Evolutionary conservation across 805 yeast species (phyloP), one percentile per base, ranked within the genome.

Genomic region (Candida nemodendra): DNA sequence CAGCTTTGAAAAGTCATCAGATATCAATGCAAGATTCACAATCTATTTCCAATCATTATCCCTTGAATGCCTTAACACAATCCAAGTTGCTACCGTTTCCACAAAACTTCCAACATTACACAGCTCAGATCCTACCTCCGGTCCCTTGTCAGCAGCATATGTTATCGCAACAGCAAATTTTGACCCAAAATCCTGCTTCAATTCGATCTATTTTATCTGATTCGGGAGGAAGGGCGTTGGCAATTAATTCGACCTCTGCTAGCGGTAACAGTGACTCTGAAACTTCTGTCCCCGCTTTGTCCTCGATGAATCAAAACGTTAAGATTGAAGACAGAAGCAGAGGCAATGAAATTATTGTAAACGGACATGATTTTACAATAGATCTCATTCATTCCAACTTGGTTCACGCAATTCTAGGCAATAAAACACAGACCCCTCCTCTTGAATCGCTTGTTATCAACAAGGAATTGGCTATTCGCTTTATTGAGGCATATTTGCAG

Each of bases 401-500:
- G 9, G 32, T 44, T 14, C 47, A 38, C 26, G 26, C 42, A 7
- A 30, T 47, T 17, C 64, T 66, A 35, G 57, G 57, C 7, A 48
- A 51, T 24, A 57, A 59, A 4, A 39, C 52, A 11, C 57, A 50
- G 34, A 52, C 53, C 30, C 47, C 52, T 5, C 54, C 63, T 17
- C 62, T 63, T 8, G 53, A 64, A 32, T 54, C 59, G 5, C 42
- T 45, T 21, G 33, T 27, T 9, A 36, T 50, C n/a, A 35, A 37
- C 27, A 41, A 36, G 22, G 44, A 36, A 2, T 17, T 67, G 5
- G 59, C 63, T 13, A 53, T 61, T 27, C 50, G 62, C 23, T 68
- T 69, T 30, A 59, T 71, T 7, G 67, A 68, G 16, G 72, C 71
- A 1, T 73, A 64, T 51, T 66, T 72, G 44, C 65, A 67, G 32